Evolutionary conservation across 768 basidiomycete species (phyloP).

Genomic region (Auricularia auricula-judae): DNA sequence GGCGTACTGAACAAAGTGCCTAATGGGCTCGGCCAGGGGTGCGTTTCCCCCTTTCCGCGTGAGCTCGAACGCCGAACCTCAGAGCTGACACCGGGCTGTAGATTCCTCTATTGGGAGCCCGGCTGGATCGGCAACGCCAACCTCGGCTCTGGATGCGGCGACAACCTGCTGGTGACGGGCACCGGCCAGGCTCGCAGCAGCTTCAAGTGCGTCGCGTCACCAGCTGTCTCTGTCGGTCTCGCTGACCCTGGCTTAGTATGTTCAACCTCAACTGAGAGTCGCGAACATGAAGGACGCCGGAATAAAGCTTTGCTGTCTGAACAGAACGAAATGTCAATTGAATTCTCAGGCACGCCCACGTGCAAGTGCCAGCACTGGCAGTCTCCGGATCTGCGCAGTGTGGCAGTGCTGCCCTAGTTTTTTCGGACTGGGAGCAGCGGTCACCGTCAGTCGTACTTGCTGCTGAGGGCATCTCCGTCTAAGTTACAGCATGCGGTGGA

Average conservation of each 20-base stretch:
- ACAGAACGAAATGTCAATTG: too few relatives aligned
- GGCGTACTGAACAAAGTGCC: slow-evolving; percentile 32
- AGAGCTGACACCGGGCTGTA: not conserved
- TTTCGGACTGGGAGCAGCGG: too few relatives aligned
- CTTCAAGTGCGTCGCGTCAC: not conserved
- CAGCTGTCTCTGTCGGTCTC: not conserved
- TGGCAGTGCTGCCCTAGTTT: too few relatives aligned
- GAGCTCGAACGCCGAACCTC: slow-evolving; percentile 23
- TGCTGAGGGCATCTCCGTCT: too few relatives aligned
- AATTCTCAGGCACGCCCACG: too few relatives aligned
- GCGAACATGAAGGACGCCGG: too few relatives aligned
- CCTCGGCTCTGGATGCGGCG: slow-evolving; percentile 22
- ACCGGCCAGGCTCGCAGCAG: slow-evolving; percentile 28
- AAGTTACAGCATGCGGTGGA: too few relatives aligned
- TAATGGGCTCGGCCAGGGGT: slow-evolving; percentile 24
- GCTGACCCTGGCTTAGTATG: not conserved
- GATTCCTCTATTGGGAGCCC: slow-evolving; percentile 49
- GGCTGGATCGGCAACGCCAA: slow-evolving; percentile 50
- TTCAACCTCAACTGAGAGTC: not conserved
- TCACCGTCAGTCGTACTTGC: too few relatives aligned
- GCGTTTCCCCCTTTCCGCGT: slow-evolving; percentile 22
- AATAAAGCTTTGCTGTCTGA: too few relatives aligned
- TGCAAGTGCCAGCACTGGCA: too few relatives aligned
- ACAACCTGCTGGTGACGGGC: slow-evolving; percentile 38
- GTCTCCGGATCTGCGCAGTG: too few relatives aligned